Percentiles rank a stretch among this genome's conserved stretches.
phyloP scores from a whole-genome alignment of 306 rosid species.

The Urtica urens region DNA sequence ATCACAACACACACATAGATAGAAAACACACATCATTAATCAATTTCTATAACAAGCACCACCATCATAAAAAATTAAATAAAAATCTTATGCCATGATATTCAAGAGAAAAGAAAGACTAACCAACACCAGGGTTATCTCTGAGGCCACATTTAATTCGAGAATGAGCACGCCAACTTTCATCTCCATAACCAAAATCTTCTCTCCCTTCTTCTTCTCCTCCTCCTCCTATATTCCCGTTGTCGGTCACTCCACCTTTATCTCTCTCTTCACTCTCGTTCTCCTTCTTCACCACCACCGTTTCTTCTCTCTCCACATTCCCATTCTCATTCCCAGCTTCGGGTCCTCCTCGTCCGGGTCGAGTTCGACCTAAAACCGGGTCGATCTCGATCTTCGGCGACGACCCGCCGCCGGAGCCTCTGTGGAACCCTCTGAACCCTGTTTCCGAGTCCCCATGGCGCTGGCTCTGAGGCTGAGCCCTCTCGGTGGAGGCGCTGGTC shows the following conservation, averaged over 20 bases:
- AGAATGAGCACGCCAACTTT: slow-evolving; percentile 35
- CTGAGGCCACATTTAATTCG: slow-evolving; percentile 55
- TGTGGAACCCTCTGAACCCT: slow-evolving; percentile 23
- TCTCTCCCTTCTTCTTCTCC: slow-evolving; percentile 23
- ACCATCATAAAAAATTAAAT: no score
- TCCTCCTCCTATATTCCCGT: slow-evolving; percentile 34
- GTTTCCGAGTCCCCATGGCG: slow-evolving; percentile 42
- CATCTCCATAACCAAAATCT: slow-evolving; percentile 23
- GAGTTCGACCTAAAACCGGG: slow-evolving; percentile 60
- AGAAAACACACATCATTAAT: no score
- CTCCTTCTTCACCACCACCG: slow-evolving; percentile 20
- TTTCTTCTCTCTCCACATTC: slow-evolving; percentile 29
- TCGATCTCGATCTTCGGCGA: slow-evolving; percentile 84
- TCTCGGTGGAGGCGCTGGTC: slow-evolving; percentile 45
- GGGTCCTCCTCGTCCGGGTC: slow-evolving; percentile 22
- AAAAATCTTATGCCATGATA: no score
- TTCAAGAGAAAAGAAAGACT: slow-evolving; percentile 18
- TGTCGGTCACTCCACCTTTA: slow-evolving; percentile 13
- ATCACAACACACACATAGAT: no score
- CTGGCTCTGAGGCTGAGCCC: slow-evolving; percentile 39
- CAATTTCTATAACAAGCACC: no score
- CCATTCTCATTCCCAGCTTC: slow-evolving; percentile 15
- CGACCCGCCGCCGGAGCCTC: slow-evolving; percentile 43
- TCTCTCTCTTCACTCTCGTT: slow-evolving; percentile 25
- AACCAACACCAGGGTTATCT: slow-evolving; percentile 66